These are phyloP conservation scores for Collybia mongolica DNA, from an alignment of 768 basidiomycete species.

Conservation along the genomic window DNA sequence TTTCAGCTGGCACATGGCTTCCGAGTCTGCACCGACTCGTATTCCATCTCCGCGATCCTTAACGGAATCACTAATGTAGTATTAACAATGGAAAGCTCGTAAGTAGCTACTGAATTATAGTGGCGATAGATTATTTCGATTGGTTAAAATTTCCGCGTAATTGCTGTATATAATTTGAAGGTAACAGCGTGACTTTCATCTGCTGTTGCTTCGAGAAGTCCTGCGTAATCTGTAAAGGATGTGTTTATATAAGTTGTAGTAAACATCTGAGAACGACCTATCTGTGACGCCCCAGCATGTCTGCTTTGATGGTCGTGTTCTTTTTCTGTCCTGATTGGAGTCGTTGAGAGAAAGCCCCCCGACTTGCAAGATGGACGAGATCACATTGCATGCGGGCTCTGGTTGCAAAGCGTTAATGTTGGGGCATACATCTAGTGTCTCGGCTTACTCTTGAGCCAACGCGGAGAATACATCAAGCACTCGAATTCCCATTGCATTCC, in stretches of 20 bases:
- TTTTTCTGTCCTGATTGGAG: constrained; percentile 12
- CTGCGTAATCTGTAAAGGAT: background rate
- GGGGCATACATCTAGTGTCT: background rate
- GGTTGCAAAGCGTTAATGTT: background rate
- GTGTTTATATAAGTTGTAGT: background rate
- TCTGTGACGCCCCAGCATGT: constrained; percentile 13
- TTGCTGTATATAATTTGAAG: background rate
- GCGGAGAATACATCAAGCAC: constrained; percentile 14
- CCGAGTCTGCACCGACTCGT: too few relatives aligned
- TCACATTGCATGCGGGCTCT: constrained; percentile 15
- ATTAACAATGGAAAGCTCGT: background rate
- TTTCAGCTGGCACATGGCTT: too few relatives aligned
- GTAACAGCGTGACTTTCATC: background rate
- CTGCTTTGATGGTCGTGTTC: constrained; percentile 12
- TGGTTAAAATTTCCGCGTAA: too few relatives aligned
- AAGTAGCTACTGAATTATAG: background rate
- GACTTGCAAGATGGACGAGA: constrained; percentile 9
- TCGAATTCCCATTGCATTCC: constrained; percentile 14
- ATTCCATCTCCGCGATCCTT: too few relatives aligned
- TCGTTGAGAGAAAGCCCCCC: constrained; percentile 13
- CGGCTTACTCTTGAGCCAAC: constrained; percentile 13
- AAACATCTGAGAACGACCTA: background rate
- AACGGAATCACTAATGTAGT: too few relatives aligned
- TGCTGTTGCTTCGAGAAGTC: background rate
- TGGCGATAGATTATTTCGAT: background rate